Evolutionary conservation across 352 stramenopile species (phyloP), one percentile per base, ranked within the genome.

Genomic region (Phytophthora agathidicida): DNA sequence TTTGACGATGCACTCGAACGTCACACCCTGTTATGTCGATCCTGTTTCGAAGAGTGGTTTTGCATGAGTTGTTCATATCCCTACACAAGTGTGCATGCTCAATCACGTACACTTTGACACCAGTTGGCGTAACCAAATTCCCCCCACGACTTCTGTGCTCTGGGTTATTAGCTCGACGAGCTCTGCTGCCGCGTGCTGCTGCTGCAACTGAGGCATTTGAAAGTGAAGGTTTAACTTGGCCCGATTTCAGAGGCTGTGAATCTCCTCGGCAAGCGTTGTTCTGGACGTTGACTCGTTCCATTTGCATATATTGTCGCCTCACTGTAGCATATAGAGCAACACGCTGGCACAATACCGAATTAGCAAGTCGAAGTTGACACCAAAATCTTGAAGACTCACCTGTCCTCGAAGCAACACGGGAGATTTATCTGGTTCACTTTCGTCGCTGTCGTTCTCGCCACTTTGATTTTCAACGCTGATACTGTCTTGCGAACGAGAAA

Each of bases 291-390:
- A 51, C 49, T 26, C 81, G 69, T 55, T 86, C 79, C 28, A 68
- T 63, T 16, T 79, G 70, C 81, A 91, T 91, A 61, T 83, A 91
- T 19, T 73, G 65, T 3, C 75, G 77, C 7, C 78, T 70, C 17
- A 88, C 81, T 10, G 65, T 70, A 3, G 75, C 67, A 39, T 81
- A 87, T 20, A 91, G 27, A 23, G 71, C 60, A 9, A 72, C 48
- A 16, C 78, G 81, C 81, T 87, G 36, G 26, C 33, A 16, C 9
- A 67, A n/a, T n/a, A n/a, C n/a, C 8, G 4, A 22, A 39, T 46
- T 32, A 43, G 55, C 11, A 16, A 36, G 39, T 16, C 16, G 13
- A 38, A 38, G 6, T 4, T 50, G 11, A 16, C 27, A 49, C 22
- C 28, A 46, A 23, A 20, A 33, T 6, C 1, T 3, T 30, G 2